Conservation (phyloP, 768 basidiomycete genomes). For the Boletus rufocinnamomeus region DNA sequence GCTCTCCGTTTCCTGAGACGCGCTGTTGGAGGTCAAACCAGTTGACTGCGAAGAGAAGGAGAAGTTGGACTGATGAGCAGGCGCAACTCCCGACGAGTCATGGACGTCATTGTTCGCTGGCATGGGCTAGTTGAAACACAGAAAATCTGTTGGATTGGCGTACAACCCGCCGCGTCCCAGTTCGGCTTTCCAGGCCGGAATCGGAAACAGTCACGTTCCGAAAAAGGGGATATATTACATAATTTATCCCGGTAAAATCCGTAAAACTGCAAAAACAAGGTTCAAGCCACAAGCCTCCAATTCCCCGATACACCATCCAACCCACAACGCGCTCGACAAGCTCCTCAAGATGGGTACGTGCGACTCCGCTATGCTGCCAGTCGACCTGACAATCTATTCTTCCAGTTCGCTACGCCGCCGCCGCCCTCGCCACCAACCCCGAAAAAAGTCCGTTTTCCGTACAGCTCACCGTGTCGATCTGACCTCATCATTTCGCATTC, state of each 20-base stretch:
- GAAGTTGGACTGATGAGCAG: slow-evolving; percentile 28
- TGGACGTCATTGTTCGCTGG: slow-evolving; percentile 32
- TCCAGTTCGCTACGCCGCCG: slow-evolving; percentile 91
- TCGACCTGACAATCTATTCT: slow-evolving; percentile 19
- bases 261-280: slow-evolving; percentile 34
- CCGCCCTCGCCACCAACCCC: slow-evolving; percentile 84
- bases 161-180: too few species aligned
- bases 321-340: slow-evolving; percentile 39
- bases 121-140: slow-evolving; percentile 20
- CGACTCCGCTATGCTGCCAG: slow-evolving; percentile 23
- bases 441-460: slow-evolving; percentile 78
- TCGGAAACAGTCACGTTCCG: neutral
- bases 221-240: neutral
- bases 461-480: slow-evolving; percentile 5
- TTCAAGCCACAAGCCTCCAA: slow-evolving; percentile 37
- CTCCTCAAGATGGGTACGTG: slow-evolving; percentile 65
- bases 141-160: neutral
- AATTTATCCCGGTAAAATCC: slow-evolving; percentile 20
- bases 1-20: slow-evolving; percentile 28
- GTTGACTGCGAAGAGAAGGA: slow-evolving; percentile 37
- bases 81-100: slow-evolving; percentile 22
- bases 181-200: neutral
- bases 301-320: slow-evolving; percentile 66
- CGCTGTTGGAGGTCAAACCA: slow-evolving; percentile 23
- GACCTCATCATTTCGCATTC: slow-evolving; percentile 8